These are phyloP conservation scores for Spongiforma sp. DNA, from an alignment of 1,284 basidiomycete genomes.

Conservation along the genomic window DNA sequence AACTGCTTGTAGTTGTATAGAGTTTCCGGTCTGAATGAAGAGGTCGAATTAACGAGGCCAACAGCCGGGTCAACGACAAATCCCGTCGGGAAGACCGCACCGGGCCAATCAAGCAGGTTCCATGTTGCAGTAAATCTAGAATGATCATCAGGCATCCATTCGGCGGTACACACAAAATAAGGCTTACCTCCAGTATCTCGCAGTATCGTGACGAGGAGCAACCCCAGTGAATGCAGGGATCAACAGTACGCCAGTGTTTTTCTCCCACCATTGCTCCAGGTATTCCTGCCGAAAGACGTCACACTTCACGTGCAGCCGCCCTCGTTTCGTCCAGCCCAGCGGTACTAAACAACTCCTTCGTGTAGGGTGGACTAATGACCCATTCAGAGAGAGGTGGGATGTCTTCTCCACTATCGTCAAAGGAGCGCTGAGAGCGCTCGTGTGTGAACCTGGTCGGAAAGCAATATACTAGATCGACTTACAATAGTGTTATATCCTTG, in stretches of 20 bases:
- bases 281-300: constrained; percentile 35
- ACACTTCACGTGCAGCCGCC: constrained; percentile 31
- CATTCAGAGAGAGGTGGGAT: constrained; percentile 38
- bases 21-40: constrained; percentile 27
- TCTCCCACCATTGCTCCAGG: constrained; percentile 31
- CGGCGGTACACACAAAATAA: not conserved
- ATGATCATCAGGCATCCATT: not conserved
- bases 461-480: constrained; percentile 4
- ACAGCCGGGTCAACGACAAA: constrained; percentile 27
- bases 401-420: constrained; percentile 37
- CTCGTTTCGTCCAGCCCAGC: not conserved
- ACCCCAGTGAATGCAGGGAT: constrained; percentile 33
- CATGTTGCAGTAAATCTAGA: constrained; percentile 30
- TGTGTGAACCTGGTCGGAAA: not conserved
- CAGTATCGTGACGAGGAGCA: constrained; percentile 33
- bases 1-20: constrained; percentile 25
- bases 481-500: constrained; percentile 41
- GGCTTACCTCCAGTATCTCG: constrained; percentile 40
- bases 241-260: constrained; percentile 38
- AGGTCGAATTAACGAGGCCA: constrained; percentile 15
- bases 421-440: constrained; percentile 12
- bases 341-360: constrained; percentile 26
- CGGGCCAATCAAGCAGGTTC: constrained; percentile 36
- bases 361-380: constrained; percentile 29
- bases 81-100: constrained; percentile 36